A percentile compares a stretch with the other conserved stretches of the same genome.
phyloP scores from a whole-genome alignment of 352 stramenopile species.

The Pythium guiyangense region DNA sequence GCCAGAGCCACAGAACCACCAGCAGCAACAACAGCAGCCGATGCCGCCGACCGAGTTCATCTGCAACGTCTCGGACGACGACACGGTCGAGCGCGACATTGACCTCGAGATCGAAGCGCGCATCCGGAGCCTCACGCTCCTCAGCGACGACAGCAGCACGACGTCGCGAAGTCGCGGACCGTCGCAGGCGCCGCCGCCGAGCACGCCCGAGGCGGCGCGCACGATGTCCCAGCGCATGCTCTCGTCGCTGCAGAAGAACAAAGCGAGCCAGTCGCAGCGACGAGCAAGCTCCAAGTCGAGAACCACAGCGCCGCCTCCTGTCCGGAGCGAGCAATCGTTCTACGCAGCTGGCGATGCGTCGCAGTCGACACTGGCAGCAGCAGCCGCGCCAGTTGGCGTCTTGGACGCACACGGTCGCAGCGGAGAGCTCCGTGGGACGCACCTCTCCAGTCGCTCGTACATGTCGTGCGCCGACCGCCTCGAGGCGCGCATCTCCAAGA shows the following conservation, averaged over 20 bases:
- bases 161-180: constrained; percentile 8
- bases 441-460: constrained; percentile 21
- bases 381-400: no score
- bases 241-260: constrained; percentile 39
- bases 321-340: constrained; percentile 12
- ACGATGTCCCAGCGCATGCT: constrained; percentile 70
- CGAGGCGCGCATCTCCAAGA: constrained; percentile 66
- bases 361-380: not conserved
- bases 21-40: constrained; percentile 7
- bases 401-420: not conserved
- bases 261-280: constrained; percentile 17
- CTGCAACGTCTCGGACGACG: constrained; percentile 55
- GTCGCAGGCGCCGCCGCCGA: not conserved
- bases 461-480: constrained; percentile 47
- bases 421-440: constrained; percentile 18
- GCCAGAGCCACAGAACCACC: not conserved
- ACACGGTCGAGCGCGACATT: constrained; percentile 62
- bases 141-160: constrained; percentile 14
- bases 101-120: constrained; percentile 70
- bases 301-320: not conserved
- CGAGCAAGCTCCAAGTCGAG: constrained; percentile 2
- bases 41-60: constrained; percentile 24
- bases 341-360: not conserved
- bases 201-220: constrained; percentile 10
- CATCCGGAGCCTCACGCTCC: constrained; percentile 24